Conservation (phyloP, 331 rosid species). For the Phaseolus coccineus region DNA sequence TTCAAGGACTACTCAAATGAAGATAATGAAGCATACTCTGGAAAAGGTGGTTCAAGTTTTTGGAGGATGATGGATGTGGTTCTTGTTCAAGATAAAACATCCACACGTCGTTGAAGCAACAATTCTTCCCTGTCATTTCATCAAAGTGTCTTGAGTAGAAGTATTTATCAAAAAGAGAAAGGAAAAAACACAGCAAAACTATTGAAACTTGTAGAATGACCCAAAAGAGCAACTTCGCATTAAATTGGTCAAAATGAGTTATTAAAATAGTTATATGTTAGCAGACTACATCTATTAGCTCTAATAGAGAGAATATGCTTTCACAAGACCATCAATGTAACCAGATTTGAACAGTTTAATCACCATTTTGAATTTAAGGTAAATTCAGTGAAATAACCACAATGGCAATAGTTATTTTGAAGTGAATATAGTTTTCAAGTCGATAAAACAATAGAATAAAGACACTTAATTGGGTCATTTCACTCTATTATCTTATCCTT, state of each 20-base stretch:
- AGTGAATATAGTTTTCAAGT: neutral
- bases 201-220: constrained; percentile 17
- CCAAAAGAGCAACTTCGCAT: constrained; percentile 25
- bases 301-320: neutral
- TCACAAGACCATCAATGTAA: constrained; percentile 8
- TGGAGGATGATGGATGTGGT: constrained; percentile 90
- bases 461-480: neutral
- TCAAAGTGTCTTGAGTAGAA: constrained; percentile 38
- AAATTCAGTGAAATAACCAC: constrained; percentile 14
- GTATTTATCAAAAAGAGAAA: constrained; percentile 4
- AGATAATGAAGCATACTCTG: constrained; percentile 71
- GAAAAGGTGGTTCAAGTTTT: constrained; percentile 89
- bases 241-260: constrained; percentile 27
- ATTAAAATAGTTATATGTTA: constrained; percentile 16
- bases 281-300: constrained; percentile 7
- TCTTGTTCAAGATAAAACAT: constrained; percentile 73
- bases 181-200: neutral
- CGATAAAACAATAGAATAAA: constrained; percentile 9
- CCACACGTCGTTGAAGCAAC: constrained; percentile 91
- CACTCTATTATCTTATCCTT: constrained; percentile 16
- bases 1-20: constrained; percentile 29
- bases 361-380: constrained; percentile 18
- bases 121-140: constrained; percentile 78
- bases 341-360: constrained; percentile 28
- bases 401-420: constrained; percentile 13